phyloP scores from a whole-genome alignment of 2,329 filamentous ascomycete species.

The Magnaporthiopsis incrustans region DNA sequence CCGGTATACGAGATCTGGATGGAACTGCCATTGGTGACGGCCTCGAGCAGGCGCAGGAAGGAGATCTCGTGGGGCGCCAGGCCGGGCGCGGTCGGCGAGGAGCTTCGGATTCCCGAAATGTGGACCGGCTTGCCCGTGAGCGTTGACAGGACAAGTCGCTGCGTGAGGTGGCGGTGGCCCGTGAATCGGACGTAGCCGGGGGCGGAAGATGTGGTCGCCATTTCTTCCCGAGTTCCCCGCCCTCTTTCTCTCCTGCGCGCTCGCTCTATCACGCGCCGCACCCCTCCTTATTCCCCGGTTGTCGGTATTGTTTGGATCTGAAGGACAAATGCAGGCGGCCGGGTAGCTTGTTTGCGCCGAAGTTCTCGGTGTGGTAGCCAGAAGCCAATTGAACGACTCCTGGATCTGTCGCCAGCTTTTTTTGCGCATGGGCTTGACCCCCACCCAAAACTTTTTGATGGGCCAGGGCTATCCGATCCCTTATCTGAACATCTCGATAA shows the following conservation, averaged over 20 bases:
- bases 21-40: conserved; percentile 87
- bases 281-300: neutral
- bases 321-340: neutral
- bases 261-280: neutral
- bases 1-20: conserved; percentile 97
- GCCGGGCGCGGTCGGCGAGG: conserved; percentile 78
- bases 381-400: neutral
- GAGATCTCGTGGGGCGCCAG: conserved; percentile 91
- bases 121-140: conserved; percentile 83
- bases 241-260: neutral
- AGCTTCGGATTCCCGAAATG: conserved; percentile 87
- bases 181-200: conserved; percentile 66
- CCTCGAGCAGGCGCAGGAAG: conserved; percentile 87
- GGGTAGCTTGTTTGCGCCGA: neutral
- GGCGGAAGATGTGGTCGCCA: conserved; percentile 2
- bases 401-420: neutral
- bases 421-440: neutral
- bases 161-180: conserved; percentile 72
- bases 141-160: conserved; percentile 82
- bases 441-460: neutral
- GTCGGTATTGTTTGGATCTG: neutral
- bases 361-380: neutral
- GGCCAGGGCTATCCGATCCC: neutral
- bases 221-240: neutral
- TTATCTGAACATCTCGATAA: neutral